Evolutionary conservation across 257 asterid genomes (phyloP), one percentile per base, ranked within the genome.

Genomic region (Solanum acaule): DNA sequence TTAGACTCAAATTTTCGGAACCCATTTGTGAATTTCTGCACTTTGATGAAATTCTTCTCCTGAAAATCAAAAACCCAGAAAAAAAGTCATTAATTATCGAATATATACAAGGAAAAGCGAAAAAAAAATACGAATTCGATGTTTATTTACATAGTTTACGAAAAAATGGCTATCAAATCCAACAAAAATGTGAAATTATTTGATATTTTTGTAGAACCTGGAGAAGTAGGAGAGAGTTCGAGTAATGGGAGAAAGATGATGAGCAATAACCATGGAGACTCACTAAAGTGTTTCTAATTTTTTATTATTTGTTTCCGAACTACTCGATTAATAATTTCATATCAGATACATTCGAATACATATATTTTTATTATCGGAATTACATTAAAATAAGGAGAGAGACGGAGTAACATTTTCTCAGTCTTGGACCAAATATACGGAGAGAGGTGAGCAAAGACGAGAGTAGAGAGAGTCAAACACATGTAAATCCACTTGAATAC

Each of bases 11-110:
- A 83, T 86, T 90, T 81, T 92, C 98, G 27, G 75, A 77, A 35
- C 93, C 92, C 98, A 94, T 93, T 52, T 85, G 40, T 77, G 83
- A 84, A 77, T 88, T 42, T 61, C 68, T 85, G 33, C 86, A 88
- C 70, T 85, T 59, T 0, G 49, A 89, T 29, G 85, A 73, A 31
- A 72, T 31, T 72, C 61, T 46, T 49, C 70, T 73, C 76, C 87
- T 87, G 88, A 84, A 88, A 56, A 35, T 18, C 4, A 5, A 22
- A 75, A 75, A 71, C 42, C n/a, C 42, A 71, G 3, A 33, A 2
- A 72, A 71, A 73, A 20, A 10, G 8, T 35, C 29, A 22, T 35
- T 35, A 20, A 22, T 20, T 10, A 22, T 73, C 29, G 8, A 20
- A 35, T 71, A 71, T 8, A 71, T 71, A 71, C 1, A 3, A 71